These are phyloP conservation scores for Botrytis sinoallii DNA, from an alignment of 2,329 filamentous ascomycete species.

Conservation along the genomic window DNA sequence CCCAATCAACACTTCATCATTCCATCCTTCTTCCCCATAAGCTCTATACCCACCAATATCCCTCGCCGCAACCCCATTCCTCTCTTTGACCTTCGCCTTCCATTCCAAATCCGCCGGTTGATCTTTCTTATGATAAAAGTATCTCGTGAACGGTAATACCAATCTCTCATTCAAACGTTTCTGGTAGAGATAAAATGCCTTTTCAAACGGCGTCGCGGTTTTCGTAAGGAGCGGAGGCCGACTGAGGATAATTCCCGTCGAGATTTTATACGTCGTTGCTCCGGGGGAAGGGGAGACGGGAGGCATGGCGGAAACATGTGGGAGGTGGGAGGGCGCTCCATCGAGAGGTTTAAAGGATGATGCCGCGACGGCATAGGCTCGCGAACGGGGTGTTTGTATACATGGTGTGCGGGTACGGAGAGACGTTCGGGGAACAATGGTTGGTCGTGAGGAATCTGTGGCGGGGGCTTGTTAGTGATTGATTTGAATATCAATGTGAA, in stretches of 20 bases:
- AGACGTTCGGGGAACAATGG: neutral
- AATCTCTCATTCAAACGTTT: constrained; percentile 93
- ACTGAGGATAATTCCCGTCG: constrained; percentile 76
- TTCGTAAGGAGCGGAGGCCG: constrained; percentile 85
- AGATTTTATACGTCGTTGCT: constrained; percentile 42
- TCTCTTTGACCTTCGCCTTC: constrained; percentile 78
- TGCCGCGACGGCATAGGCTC: constrained; percentile 35
- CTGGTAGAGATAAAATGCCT: constrained; percentile 94
- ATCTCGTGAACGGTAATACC: constrained; percentile 78
- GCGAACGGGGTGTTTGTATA: constrained; percentile 17
- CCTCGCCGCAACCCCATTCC: constrained; percentile 68
- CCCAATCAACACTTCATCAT: constrained; percentile 82
- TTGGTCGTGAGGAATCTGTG: neutral
- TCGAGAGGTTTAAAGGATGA: constrained; percentile 29
- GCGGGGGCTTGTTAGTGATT: neutral
- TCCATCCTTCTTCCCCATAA: constrained; percentile 71
- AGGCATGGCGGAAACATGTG: constrained; percentile 35
- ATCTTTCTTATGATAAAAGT: constrained; percentile 93
- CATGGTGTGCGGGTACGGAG: neutral
- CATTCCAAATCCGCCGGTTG: constrained; percentile 84
- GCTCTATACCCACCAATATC: constrained; percentile 85
- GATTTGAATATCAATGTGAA: neutral
- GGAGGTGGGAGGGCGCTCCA: constrained; percentile 37
- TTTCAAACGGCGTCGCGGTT: constrained; percentile 81
- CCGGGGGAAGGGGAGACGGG: constrained; percentile 27